Percentiles rank a stretch among this genome's conserved stretches.
phyloP scores from a whole-genome alignment of 441 rosid genomes.

The Adansonia rubrostipa region DNA sequence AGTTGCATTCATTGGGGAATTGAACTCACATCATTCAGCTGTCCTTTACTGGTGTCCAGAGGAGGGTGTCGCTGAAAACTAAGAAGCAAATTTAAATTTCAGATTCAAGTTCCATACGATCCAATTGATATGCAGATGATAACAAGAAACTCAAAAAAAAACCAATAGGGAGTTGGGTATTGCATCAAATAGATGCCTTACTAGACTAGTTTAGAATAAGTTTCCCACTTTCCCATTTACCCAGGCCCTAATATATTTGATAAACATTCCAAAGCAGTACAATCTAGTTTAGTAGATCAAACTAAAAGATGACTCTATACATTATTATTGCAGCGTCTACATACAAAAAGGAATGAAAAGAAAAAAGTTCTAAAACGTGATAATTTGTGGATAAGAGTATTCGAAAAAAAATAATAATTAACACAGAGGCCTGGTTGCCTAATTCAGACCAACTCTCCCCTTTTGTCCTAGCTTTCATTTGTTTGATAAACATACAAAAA shows the following conservation, averaged over 20 bases:
- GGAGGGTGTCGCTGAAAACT: conserved; percentile 71
- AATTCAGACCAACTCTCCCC: neutral
- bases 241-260: neutral
- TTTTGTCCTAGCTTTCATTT: neutral
- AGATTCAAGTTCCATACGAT: conserved; percentile 18
- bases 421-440: neutral
- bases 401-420: neutral
- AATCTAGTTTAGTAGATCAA: neutral
- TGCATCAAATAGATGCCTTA: neutral
- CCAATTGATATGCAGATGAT: neutral
- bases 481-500: neutral
- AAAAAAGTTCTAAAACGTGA: neutral
- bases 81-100: conserved; percentile 7
- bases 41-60: conserved; percentile 58
- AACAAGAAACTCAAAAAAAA: neutral
- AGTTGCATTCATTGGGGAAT: neutral
- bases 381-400: neutral
- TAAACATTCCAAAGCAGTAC: neutral
- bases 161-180: neutral
- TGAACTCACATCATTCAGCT: conserved; percentile 55
- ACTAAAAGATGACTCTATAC: neutral
- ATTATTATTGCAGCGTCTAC: neutral
- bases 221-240: neutral
- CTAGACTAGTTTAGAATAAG: neutral
- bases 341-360: neutral